Percentiles rank a stretch among this genome's conserved stretches.
Evolutionary conservation across 371 early-diverging fungal genomes (phyloP).

Genomic region (Apophysomyces elegans): DNA sequence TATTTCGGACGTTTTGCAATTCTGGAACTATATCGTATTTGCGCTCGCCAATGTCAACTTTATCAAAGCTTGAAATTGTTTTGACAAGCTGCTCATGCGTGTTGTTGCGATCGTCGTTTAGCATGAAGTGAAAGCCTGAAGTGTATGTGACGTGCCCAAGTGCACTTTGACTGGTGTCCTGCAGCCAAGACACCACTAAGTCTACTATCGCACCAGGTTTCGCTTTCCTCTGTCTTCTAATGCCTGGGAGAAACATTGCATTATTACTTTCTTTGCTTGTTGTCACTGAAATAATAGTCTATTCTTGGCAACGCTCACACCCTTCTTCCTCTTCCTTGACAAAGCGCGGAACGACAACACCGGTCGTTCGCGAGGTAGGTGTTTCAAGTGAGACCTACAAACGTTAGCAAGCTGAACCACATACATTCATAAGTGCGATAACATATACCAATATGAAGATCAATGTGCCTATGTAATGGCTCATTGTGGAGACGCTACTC

Average conservation of each 20-base stretch:
- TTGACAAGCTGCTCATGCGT: conserved; percentile 33
- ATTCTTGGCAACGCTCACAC: not conserved
- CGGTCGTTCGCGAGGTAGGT: not conserved
- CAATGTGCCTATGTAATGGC: conserved; percentile 59
- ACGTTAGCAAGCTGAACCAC: not conserved
- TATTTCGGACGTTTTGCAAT: conserved; percentile 48
- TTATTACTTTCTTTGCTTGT: not conserved
- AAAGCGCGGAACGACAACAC: not conserved
- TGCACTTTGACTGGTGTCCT: not conserved
- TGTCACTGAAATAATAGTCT: conserved; percentile 3
- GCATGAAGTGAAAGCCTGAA: not conserved
- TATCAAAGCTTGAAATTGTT: conserved; percentile 42
- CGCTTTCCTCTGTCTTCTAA: not conserved
- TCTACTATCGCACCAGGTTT: not conserved
- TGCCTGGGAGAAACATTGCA: not conserved
- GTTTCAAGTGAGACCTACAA: not conserved
- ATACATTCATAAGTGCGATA: conserved; percentile 47
- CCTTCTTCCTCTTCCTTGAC: not conserved
- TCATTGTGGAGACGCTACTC: conserved; percentile 56
- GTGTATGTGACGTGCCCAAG: conserved; percentile 4
- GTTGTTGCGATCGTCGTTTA: not conserved
- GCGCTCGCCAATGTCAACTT: conserved; percentile 51
- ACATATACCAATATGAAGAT: conserved; percentile 55
- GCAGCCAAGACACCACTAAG: conserved; percentile 1
- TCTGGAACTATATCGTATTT: conserved; percentile 35